Percentiles rank a stretch among this genome's conserved stretches.
Conservation (phyloP, 148 eudicot species). For the Gaultheria prostrata region DNA sequence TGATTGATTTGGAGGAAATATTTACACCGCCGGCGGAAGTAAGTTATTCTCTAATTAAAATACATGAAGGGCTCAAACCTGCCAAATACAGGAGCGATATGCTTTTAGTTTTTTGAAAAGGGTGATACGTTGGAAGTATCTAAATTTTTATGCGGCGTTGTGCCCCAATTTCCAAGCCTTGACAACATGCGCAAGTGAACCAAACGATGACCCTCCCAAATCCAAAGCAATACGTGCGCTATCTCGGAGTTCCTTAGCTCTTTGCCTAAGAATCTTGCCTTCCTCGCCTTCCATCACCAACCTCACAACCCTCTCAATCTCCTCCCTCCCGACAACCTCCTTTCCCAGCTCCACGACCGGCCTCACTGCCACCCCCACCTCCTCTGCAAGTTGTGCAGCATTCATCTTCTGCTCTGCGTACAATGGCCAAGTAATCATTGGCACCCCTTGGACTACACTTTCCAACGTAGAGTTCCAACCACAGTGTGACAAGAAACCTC, state of each 20-base stretch:
- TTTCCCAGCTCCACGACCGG: neutral
- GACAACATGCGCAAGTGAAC: neutral
- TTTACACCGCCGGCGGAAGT: no score
- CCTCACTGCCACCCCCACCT: slow-evolving; percentile 23
- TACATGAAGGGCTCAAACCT: neutral
- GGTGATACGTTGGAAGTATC: neutral
- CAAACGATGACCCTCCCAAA: slow-evolving; percentile 15
- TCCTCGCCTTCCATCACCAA: slow-evolving; percentile 26
- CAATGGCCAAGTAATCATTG: slow-evolving; percentile 27
- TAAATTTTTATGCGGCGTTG: neutral
- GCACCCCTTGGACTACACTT: slow-evolving; percentile 21
- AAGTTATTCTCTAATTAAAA: no score
- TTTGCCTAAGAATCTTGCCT: slow-evolving; percentile 18
- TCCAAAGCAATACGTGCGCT: slow-evolving; percentile 14
- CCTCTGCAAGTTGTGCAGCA: slow-evolving; percentile 17
- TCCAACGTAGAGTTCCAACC: slow-evolving; percentile 31
- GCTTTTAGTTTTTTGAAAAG: no score
- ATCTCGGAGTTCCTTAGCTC: slow-evolving; percentile 18
- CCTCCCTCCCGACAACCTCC: slow-evolving; percentile 13
- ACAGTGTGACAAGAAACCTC: slow-evolving; percentile 25
- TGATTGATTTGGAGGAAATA: no score
- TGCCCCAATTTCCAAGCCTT: neutral
- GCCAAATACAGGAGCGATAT: neutral
- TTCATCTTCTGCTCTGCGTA: slow-evolving; percentile 35
- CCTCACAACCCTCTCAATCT: slow-evolving; percentile 25